Conservation (phyloP, 208 protist species). For the Acanthamoeba sp. region DNA sequence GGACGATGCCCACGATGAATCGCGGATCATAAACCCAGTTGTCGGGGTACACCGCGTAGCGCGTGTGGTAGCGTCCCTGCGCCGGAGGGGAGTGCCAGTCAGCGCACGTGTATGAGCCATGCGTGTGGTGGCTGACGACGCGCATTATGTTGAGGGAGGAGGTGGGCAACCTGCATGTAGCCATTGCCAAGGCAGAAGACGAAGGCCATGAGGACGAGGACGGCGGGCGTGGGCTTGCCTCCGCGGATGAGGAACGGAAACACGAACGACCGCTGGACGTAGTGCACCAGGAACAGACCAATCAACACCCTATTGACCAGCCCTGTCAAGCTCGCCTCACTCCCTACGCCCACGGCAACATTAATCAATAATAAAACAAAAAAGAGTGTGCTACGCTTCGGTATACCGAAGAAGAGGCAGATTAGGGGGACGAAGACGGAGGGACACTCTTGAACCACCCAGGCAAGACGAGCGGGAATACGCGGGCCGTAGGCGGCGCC, state of each 20-base stretch:
- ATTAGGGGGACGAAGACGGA: slow-evolving; percentile 47
- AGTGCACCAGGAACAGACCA: slow-evolving; percentile 75
- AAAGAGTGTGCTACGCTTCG: not conserved
- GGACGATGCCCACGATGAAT: slow-evolving; percentile 72
- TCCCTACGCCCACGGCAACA: not conserved
- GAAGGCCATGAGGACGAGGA: slow-evolving; percentile 82
- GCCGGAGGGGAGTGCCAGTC: not conserved
- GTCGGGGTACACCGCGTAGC: slow-evolving; percentile 66
- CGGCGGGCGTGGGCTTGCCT: slow-evolving; percentile 80
- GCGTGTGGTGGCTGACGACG: too few species aligned
- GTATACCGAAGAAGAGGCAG: slow-evolving; percentile 61
- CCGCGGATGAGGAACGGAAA: slow-evolving; percentile 79
- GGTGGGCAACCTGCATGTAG: slow-evolving; percentile 78
- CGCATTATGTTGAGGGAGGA: not conserved
- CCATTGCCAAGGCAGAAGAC: slow-evolving; percentile 83
- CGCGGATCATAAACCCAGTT: slow-evolving; percentile 70
- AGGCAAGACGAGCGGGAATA: not conserved
- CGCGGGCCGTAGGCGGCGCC: not conserved
- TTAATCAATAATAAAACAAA: not conserved
- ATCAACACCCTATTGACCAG: slow-evolving; percentile 46
- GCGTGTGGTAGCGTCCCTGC: slow-evolving; percentile 64
- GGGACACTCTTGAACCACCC: slow-evolving; percentile 59
- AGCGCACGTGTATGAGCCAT: not conserved
- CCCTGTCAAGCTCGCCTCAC: not conserved
- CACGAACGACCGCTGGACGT: slow-evolving; percentile 81